phyloP scores from a whole-genome alignment of 2,329 filamentous ascomycete genomes.

The Fusarium odoratissimum region DNA sequence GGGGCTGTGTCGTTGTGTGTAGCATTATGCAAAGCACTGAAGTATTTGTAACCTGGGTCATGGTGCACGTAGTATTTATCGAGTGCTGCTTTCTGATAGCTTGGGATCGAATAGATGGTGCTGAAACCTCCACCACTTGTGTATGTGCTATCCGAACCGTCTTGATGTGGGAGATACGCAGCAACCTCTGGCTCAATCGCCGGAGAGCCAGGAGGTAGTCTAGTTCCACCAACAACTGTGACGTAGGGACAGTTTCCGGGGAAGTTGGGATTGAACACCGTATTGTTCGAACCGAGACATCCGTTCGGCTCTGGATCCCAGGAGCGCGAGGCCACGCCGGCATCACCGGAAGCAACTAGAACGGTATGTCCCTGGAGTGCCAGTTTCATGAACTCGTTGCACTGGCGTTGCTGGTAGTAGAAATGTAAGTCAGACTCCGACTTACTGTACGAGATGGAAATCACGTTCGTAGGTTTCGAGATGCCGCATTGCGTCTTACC shows the following conservation, averaged over 20 bases:
- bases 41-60: background rate
- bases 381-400: background rate
- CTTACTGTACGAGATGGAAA: background rate
- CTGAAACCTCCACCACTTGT: background rate
- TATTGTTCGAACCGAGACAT: background rate
- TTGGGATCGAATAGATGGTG: background rate
- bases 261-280: background rate
- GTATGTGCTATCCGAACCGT: background rate
- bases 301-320: background rate
- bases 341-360: background rate
- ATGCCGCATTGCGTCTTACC: background rate
- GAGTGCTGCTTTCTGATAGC: background rate
- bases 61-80: background rate
- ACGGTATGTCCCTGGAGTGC: background rate
- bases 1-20: background rate
- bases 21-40: background rate
- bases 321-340: background rate
- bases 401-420: background rate
- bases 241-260: background rate
- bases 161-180: background rate
- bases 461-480: background rate
- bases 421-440: background rate
- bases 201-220: background rate
- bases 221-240: background rate
- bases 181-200: background rate